Conservation (phyloP, 768 basidiomycete species). For the Mycena alexandri region DNA sequence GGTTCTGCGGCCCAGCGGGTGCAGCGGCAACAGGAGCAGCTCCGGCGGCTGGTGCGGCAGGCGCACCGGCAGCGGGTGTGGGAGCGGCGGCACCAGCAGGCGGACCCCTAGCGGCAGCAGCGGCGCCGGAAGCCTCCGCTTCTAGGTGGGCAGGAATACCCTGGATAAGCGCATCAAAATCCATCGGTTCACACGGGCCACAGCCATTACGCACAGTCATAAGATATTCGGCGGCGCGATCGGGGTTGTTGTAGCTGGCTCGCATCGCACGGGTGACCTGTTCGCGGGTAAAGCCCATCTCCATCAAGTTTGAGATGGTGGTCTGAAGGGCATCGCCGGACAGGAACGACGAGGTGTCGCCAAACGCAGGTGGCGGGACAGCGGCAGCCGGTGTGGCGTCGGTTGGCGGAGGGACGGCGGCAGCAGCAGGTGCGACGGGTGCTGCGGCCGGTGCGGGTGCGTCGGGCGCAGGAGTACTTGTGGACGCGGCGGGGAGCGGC, state of each 20-base stretch:
- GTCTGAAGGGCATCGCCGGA: slow-evolving; percentile 81
- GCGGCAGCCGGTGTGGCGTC: slow-evolving; percentile 49
- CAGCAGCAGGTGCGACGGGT: slow-evolving; percentile 50
- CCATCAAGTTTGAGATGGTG: slow-evolving; percentile 85
- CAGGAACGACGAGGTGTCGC: slow-evolving; percentile 73
- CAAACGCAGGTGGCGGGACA: slow-evolving; percentile 51
- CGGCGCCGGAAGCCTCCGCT: slow-evolving; percentile 58
- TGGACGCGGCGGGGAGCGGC: slow-evolving; percentile 46
- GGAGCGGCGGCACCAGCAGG: slow-evolving; percentile 51
- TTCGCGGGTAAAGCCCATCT: slow-evolving; percentile 94
- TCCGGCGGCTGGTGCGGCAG: slow-evolving; percentile 54
- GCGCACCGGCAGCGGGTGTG: slow-evolving; percentile 51
- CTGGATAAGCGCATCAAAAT: slow-evolving; percentile 52
- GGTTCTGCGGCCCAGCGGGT: slow-evolving; percentile 70
- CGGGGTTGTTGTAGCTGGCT: slow-evolving; percentile 97
- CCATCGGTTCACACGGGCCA: not conserved
- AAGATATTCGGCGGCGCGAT: slow-evolving; percentile 98
- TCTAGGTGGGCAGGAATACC: slow-evolving; percentile 84
- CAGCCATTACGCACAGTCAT: slow-evolving; percentile 75
- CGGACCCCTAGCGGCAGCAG: slow-evolving; percentile 38
- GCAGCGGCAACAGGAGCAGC: slow-evolving; percentile 48
- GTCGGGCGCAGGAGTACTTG: slow-evolving; percentile 40
- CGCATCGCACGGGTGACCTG: slow-evolving; percentile 87
- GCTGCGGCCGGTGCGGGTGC: slow-evolving; percentile 43
- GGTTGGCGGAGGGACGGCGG: slow-evolving; percentile 49